Evolutionary conservation across 164 flowering plant species (phyloP).

Genomic region (Sextonia rubra): DNA sequence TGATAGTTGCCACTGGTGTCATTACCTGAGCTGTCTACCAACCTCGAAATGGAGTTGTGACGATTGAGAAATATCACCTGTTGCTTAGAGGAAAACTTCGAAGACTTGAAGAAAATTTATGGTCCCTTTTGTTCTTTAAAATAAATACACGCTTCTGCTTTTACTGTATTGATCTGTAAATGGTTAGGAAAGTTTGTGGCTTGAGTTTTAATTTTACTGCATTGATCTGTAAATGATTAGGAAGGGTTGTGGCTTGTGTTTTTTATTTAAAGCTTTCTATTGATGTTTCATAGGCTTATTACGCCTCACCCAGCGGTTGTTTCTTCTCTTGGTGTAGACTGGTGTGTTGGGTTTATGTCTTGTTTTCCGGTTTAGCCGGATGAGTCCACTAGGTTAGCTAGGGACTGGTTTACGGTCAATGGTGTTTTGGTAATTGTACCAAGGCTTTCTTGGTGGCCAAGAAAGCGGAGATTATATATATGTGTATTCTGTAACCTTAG

Average conservation of each 20-base stretch:
- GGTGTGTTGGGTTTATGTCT: no score
- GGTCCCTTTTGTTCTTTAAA: neutral
- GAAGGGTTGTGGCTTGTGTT: neutral
- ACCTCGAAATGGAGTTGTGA: conserved; percentile 59
- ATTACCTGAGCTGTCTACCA: conserved; percentile 65
- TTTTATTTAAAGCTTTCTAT: neutral
- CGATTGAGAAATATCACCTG: conserved; percentile 1
- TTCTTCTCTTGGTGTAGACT: neutral
- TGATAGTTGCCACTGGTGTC: conserved; percentile 77
- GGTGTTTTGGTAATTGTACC: no score
- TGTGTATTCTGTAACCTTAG: no score
- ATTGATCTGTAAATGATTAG: neutral
- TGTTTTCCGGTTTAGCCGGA: no score
- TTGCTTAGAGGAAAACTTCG: neutral
- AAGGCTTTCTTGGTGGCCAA: no score
- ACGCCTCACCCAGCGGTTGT: neutral
- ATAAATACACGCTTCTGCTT: neutral
- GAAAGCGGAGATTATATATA: no score
- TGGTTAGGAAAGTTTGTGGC: neutral
- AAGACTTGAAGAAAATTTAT: neutral
- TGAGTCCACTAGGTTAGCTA: no score
- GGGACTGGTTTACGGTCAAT: no score
- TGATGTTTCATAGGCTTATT: neutral
- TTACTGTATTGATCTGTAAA: neutral
- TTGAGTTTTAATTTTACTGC: neutral